phyloP scores from a whole-genome alignment of 352 stramenopile species.

The Albugo candida region DNA sequence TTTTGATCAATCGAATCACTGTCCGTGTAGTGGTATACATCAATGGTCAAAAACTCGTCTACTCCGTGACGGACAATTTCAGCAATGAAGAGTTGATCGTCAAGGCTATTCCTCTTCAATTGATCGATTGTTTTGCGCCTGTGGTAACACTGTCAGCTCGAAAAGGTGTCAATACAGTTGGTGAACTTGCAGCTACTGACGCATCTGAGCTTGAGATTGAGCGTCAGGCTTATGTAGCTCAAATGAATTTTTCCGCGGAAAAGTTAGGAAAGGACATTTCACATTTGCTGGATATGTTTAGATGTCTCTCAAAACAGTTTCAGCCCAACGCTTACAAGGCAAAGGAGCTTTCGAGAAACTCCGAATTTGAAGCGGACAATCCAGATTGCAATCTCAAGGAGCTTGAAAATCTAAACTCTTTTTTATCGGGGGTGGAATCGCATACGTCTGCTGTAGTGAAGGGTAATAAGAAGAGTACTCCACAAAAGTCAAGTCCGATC shows the following conservation, averaged over 20 bases:
- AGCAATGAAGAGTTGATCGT: constrained; percentile 40
- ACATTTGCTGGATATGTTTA: constrained; percentile 39
- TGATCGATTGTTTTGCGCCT: constrained; percentile 40
- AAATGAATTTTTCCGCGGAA: constrained; percentile 18
- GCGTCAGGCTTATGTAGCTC: constrained; percentile 26
- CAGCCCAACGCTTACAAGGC: constrained; percentile 22
- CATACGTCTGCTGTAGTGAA: background rate
- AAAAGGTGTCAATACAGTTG: constrained; percentile 30
- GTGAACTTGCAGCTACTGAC: constrained; percentile 36
- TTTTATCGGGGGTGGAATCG: background rate
- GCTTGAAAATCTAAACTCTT: no score
- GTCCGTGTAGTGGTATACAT: constrained; percentile 50
- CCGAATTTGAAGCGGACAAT: no score
- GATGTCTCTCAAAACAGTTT: constrained; percentile 32
- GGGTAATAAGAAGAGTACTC: background rate
- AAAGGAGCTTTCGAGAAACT: constrained; percentile 5
- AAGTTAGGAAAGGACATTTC: constrained; percentile 41
- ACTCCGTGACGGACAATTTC: constrained; percentile 55
- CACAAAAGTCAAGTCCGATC: constrained; percentile 9
- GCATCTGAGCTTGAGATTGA: constrained; percentile 29
- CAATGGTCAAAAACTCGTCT: constrained; percentile 40
- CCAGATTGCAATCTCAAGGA: no score
- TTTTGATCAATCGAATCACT: constrained; percentile 43
- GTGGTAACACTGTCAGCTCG: constrained; percentile 32
- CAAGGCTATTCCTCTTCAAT: constrained; percentile 44